A percentile compares a stretch with the other conserved stretches of the same genome.
phyloP scores from a whole-genome alignment of 2,329 filamentous ascomycete species.

The Colletotrichum destructivum region DNA sequence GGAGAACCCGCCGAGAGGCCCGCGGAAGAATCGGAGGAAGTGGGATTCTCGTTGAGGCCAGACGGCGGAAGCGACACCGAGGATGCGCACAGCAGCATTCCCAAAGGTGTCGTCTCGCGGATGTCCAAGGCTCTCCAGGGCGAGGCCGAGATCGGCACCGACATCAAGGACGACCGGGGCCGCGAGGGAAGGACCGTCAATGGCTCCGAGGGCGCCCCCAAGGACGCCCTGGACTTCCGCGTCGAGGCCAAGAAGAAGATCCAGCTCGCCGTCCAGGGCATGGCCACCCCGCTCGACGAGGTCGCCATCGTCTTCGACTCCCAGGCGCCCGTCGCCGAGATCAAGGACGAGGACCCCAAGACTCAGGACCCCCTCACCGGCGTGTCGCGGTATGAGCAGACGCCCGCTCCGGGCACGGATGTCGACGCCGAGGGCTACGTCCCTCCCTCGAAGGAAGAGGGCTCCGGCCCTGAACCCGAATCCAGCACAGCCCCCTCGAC shows the following conservation, averaged over 20 bases:
- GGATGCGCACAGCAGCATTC: neutral
- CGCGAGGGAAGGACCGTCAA: conserved; percentile 28
- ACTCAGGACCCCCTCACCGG: conserved; percentile 14
- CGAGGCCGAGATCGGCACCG: conserved; percentile 26
- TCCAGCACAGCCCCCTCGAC: neutral
- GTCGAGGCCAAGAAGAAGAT: conserved; percentile 39
- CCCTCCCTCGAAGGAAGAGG: neutral
- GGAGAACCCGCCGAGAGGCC: conserved; percentile 24
- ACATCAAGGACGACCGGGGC: conserved; percentile 39
- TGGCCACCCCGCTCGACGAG: conserved; percentile 38
- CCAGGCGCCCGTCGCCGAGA: conserved; percentile 23
- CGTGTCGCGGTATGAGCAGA: conserved; percentile 17
- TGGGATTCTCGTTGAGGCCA: neutral
- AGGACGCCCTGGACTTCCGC: conserved; percentile 35
- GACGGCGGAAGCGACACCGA: conserved; percentile 12
- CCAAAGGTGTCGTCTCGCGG: conserved; percentile 4
- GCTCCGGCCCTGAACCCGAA: neutral
- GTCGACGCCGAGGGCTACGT: neutral
- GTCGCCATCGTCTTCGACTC: conserved; percentile 33
- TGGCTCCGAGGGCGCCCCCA: conserved; percentile 27
- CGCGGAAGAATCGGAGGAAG: neutral
- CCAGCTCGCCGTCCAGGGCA: conserved; percentile 27
- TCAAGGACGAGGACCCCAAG: conserved; percentile 1
- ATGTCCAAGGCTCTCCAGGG: conserved; percentile 17
- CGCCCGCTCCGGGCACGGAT: neutral